phyloP scores from a whole-genome alignment of 176 grass and related monocot genomes.

The Rhynchospora tenuis region DNA sequence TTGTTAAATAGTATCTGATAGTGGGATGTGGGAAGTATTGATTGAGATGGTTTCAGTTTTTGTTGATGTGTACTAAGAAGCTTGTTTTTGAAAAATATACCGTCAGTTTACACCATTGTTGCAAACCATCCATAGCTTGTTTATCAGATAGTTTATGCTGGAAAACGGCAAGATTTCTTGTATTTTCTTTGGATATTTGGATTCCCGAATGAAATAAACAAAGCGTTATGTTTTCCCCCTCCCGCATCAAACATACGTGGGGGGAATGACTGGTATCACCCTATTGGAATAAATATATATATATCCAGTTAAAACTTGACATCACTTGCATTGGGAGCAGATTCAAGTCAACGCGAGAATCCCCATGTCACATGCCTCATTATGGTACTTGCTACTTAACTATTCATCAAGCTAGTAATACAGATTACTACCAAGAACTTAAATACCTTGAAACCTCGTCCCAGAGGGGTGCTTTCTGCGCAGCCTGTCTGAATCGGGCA shows the following conservation, averaged over 20 bases:
- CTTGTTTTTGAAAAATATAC: background rate
- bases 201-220: background rate
- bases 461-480: slow-evolving; percentile 85
- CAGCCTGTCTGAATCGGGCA: slow-evolving; percentile 57
- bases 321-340: background rate
- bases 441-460: slow-evolving; percentile 77
- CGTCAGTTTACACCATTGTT: background rate
- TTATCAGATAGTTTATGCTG: background rate
- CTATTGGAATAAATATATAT: background rate
- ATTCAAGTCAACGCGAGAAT: slow-evolving; percentile 20
- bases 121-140: background rate
- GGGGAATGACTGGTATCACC: background rate
- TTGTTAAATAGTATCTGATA: too few relatives aligned
- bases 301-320: background rate
- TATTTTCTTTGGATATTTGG: background rate
- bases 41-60: background rate
- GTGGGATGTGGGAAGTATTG: background rate
- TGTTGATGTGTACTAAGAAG: background rate
- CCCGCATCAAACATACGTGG: too few relatives aligned
- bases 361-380: background rate
- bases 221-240: too few relatives aligned
- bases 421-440: background rate
- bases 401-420: slow-evolving; percentile 14
- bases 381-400: slow-evolving; percentile 7
- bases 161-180: background rate